phyloP scores from a whole-genome alignment of 805 yeast species.

The Lipomyces kockii region DNA sequence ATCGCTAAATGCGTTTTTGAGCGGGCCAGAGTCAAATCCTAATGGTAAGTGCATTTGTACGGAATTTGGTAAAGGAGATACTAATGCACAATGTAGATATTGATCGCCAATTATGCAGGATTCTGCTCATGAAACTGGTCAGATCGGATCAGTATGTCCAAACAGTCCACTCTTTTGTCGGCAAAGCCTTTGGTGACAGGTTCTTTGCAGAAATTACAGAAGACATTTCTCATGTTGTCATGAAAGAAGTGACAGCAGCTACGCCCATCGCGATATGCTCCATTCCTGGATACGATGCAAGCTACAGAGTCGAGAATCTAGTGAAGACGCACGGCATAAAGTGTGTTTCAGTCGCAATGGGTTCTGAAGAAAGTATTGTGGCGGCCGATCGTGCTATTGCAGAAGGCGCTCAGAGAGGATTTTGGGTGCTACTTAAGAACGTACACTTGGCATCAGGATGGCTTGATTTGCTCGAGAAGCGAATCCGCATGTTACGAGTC shows the following conservation, averaged over 20 bases:
- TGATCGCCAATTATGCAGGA: slow-evolving; percentile 19
- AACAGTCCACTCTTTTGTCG: slow-evolving; percentile 14
- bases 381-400: slow-evolving; percentile 61
- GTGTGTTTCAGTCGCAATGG: slow-evolving; percentile 64
- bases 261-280: slow-evolving; percentile 60
- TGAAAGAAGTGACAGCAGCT: slow-evolving; percentile 25
- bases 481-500: slow-evolving; percentile 46
- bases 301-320: slow-evolving; percentile 54
- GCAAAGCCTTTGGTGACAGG: slow-evolving; percentile 12
- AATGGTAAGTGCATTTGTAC: slow-evolving; percentile 13
- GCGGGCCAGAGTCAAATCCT: neutral
- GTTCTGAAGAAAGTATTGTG: slow-evolving; percentile 67
- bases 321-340: slow-evolving; percentile 46
- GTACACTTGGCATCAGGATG: slow-evolving; percentile 72
- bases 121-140: slow-evolving; percentile 26
- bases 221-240: slow-evolving; percentile 34
- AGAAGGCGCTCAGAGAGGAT: slow-evolving; percentile 54
- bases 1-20: slow-evolving; percentile 16
- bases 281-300: slow-evolving; percentile 69
- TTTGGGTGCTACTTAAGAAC: slow-evolving; percentile 81
- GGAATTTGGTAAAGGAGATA: neutral
- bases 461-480: slow-evolving; percentile 60
- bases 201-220: slow-evolving; percentile 6
- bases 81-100: slow-evolving; percentile 10
- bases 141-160: slow-evolving; percentile 29